Base-by-base conservation (phyloP, 148 eudicot genomes). In the Rhododendron vialii region DNA sequence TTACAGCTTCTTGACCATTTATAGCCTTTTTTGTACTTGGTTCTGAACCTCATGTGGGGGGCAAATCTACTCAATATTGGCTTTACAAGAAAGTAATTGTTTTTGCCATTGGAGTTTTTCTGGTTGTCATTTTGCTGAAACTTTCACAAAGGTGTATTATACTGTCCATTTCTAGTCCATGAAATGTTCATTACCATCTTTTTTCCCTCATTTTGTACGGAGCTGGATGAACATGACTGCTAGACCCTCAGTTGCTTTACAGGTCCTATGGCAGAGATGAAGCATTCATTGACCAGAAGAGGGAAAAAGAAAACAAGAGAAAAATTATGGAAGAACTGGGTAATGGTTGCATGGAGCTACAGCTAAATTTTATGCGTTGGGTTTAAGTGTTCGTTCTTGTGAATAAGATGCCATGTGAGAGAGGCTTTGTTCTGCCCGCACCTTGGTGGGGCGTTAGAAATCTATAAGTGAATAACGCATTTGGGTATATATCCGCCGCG, bases 1-100 rank as follows among this genome's bases (percentile, higher is more conserved):
- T 83, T 83, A 83, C 33, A 65, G 85, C 85, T 67, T 83, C 75
- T 83, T 65, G 78, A 67, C 61, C 55, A 41, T 24, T n/a, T 50
- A 65, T 63, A 83, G 43, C 35, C 73, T 67, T 65, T 63, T 67
- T 28, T 15, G 57, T 28, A 67, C 65, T 51, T 81, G 67, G 65
- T 28, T 41, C 63, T 71, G n/a, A 71, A 69, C 79, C 41, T 26
- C 35, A 22, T 83, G 36, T 65, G 77, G 74, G 85, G 30, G 45
- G 36, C 77, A 83, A n/a, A 83, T 83, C 76, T 43, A 6, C 77
- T 65, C 17, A n/a, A 63, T 47, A 79, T 47, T 28, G 59, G 77
- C 77, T 43, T 38, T 82, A 0, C 18, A 22, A 6, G 33, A 28
- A 4, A 30, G 1, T 3, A 30, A 1, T 24, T 63, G 6, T 30